A percentile compares a stretch with the other conserved stretches of the same genome.
phyloP scores from a whole-genome alignment of 352 stramenopile species.

The Thraustochytrium aureum region DNA sequence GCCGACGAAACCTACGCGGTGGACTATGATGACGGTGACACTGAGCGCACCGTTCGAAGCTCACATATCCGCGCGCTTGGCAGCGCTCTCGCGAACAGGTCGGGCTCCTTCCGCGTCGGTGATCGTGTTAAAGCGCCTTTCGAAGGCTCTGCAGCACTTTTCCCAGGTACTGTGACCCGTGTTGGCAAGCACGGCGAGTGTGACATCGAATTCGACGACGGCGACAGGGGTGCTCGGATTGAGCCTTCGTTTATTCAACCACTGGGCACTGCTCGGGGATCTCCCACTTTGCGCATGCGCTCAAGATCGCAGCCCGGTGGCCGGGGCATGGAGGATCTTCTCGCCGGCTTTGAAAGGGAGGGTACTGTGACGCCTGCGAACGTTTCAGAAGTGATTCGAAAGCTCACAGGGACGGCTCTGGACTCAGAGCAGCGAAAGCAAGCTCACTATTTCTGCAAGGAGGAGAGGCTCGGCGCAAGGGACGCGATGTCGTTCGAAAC shows the following conservation, averaged over 20 bases:
- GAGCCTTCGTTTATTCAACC: conserved; percentile 58
- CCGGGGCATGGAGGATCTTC: neutral
- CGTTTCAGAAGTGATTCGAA: conserved; percentile 14
- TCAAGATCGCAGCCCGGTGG: neutral
- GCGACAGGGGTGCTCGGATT: conserved; percentile 66
- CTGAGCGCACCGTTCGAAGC: neutral
- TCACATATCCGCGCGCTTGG: conserved; percentile 64
- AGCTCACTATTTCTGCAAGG: conserved; percentile 45
- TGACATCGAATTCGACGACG: conserved; percentile 73
- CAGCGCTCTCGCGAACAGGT: conserved; percentile 61
- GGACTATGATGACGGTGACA: conserved; percentile 40
- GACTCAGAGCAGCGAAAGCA: conserved; percentile 27
- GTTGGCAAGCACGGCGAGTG: conserved; percentile 69
- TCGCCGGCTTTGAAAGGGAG: neutral
- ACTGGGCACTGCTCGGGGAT: neutral
- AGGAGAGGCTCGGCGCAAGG: neutral
- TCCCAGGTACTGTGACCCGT: conserved; percentile 67
- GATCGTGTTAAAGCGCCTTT: conserved; percentile 67
- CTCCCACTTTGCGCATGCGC: neutral
- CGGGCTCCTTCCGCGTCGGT: conserved; percentile 58
- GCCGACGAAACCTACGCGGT: conserved; percentile 8
- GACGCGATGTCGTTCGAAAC: neutral
- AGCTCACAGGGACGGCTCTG: neutral
- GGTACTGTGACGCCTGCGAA: conserved; percentile 6
- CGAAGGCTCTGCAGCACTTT: conserved; percentile 68